A percentile compares a stretch with the other conserved stretches of the same genome.
Conservation (phyloP, 2,329 filamentous ascomycete species). For the Arthrobotrys sphaeroides region DNA sequence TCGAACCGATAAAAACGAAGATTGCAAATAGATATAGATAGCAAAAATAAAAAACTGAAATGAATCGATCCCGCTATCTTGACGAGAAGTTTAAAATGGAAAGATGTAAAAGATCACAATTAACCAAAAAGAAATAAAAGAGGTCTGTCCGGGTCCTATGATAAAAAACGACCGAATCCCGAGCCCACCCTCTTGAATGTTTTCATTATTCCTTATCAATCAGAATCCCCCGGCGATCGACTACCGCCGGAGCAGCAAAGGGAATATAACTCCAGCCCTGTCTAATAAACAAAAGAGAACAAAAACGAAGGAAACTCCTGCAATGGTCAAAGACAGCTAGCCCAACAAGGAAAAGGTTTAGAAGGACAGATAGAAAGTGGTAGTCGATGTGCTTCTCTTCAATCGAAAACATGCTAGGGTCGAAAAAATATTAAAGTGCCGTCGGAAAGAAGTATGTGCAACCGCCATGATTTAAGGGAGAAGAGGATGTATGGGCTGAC, state of each 20-base stretch:
- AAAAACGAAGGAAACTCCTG: conserved; percentile 29
- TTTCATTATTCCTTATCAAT: conserved; percentile 23
- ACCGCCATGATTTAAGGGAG: not conserved
- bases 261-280: conserved; percentile 38
- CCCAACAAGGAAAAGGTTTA: not conserved
- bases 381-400: conserved; percentile 5
- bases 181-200: not conserved
- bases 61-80: too few relatives aligned
- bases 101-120: too few relatives aligned
- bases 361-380: not conserved
- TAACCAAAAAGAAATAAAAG: not conserved
- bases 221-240: not conserved
- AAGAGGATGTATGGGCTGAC: not conserved
- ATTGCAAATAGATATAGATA: not conserved
- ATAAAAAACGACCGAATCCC: not conserved
- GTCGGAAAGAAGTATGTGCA: not conserved
- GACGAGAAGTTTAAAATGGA: too few relatives aligned
- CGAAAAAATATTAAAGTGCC: conserved; percentile 19
- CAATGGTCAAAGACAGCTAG: conserved; percentile 29
- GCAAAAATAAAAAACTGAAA: not conserved
- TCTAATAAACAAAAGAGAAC: conserved; percentile 35
- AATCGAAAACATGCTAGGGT: conserved; percentile 7
- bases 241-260: not conserved
- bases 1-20: not conserved
- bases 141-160: not conserved